These are phyloP conservation scores for Phytophthora crassamura DNA, from an alignment of 352 stramenopile genomes.

Conservation along the genomic window DNA sequence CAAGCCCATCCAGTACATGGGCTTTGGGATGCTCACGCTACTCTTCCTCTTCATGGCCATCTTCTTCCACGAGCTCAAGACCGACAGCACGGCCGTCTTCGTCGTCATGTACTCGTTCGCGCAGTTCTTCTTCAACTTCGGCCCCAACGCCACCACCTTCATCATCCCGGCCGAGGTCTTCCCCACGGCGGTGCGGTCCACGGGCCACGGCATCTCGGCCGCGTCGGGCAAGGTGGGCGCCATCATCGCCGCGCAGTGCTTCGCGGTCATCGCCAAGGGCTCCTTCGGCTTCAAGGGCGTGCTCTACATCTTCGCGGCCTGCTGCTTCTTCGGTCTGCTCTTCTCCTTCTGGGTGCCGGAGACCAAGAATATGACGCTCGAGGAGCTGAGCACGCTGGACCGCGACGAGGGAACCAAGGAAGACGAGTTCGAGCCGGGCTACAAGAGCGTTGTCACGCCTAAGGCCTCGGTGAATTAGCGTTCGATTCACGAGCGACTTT, in stretches of 20 bases:
- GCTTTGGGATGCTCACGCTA: conserved; percentile 50
- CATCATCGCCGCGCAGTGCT: conserved; percentile 56
- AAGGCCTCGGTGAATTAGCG: too few species aligned
- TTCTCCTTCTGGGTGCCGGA: conserved; percentile 63
- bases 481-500: too few species aligned
- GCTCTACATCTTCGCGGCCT: conserved; percentile 54
- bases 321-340: conserved; percentile 53
- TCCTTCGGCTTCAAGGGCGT: conserved; percentile 55
- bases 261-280: conserved; percentile 51
- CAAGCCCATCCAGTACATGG: conserved; percentile 70
- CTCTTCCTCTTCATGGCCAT: conserved; percentile 60
- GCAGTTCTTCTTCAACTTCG: conserved; percentile 76
- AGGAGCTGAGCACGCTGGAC: conserved; percentile 42
- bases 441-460: too few species aligned
- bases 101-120: conserved; percentile 62
- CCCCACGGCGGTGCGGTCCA: conserved; percentile 80
- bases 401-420: too few species aligned
- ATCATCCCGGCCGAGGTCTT: conserved; percentile 88
- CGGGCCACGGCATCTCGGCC: conserved; percentile 85
- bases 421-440: too few species aligned
- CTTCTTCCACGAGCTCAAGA: conserved; percentile 54
- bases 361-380: conserved; percentile 60
- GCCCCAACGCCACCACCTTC: conserved; percentile 85
- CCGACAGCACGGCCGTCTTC: conserved; percentile 42
- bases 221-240: conserved; percentile 78